These are phyloP conservation scores for Monilinia aucupariae DNA, from an alignment of 2,329 filamentous ascomycete species.

Conservation along the genomic window DNA sequence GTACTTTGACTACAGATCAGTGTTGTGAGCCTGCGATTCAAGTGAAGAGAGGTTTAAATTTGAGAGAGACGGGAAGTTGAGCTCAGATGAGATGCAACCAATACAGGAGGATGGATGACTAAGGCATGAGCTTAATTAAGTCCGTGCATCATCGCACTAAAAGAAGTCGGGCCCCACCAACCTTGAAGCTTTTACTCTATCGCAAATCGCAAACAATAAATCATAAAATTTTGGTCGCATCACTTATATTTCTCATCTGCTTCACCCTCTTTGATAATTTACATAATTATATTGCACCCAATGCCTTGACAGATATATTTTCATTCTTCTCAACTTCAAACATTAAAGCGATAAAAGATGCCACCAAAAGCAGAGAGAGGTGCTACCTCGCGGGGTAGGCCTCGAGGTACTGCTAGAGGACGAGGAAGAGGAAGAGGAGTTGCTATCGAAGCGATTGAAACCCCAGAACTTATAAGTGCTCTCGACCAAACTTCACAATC, in stretches of 20 bases:
- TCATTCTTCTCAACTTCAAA: background rate
- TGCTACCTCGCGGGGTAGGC: slow-evolving; percentile 16
- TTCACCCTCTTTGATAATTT: background rate
- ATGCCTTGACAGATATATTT: background rate
- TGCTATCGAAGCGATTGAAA: slow-evolving; percentile 14
- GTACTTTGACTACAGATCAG: too few relatives aligned
- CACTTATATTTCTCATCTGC: background rate
- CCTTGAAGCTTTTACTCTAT: slow-evolving; percentile 1
- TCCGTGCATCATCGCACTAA: background rate
- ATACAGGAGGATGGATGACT: background rate
- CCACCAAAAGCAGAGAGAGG: slow-evolving; percentile 29
- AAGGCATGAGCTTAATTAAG: background rate
- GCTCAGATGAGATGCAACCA: background rate
- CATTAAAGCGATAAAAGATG: slow-evolving; percentile 20
- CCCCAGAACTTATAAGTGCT: background rate
- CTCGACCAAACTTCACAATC: background rate
- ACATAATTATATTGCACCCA: background rate
- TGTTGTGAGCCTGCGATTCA: too few relatives aligned
- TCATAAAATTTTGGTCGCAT: background rate
- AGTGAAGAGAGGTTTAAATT: too few relatives aligned
- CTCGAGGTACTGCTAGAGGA: slow-evolving; percentile 22
- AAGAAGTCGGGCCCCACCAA: slow-evolving; percentile 1
- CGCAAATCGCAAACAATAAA: background rate
- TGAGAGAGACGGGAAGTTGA: too few relatives aligned
- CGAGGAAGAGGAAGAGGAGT: slow-evolving; percentile 26